These are phyloP conservation scores for Rhizopus stolonifer DNA, from an alignment of 371 early-diverging fungal species.

Conservation along the genomic window DNA sequence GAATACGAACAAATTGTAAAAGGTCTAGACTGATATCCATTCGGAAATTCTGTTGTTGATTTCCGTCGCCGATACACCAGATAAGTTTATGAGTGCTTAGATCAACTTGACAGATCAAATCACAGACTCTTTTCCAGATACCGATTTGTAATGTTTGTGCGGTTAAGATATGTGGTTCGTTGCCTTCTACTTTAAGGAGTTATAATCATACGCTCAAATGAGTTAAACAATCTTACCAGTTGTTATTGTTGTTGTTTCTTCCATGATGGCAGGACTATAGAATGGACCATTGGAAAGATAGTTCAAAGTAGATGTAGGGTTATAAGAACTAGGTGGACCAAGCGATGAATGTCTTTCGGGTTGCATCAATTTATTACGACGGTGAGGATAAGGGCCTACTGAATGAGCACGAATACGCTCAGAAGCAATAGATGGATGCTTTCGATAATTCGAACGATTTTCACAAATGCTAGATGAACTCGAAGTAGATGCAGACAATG, in stretches of 20 bases:
- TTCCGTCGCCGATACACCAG: conserved; percentile 62
- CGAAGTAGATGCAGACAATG: conserved; percentile 27
- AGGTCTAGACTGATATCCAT: conserved; percentile 60
- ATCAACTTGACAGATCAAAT: conserved; percentile 58
- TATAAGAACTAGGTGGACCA: conserved; percentile 15
- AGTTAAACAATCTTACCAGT: too few relatives aligned
- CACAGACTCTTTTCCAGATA: conserved; percentile 70
- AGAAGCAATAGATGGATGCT: conserved; percentile 15
- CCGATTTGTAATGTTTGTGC: conserved; percentile 67
- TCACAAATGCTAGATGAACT: conserved; percentile 29
- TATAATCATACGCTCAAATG: too few relatives aligned
- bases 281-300: background rate
- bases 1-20: conserved; percentile 52
- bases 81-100: conserved; percentile 47
- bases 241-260: conserved; percentile 2
- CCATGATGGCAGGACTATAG: conserved; percentile 4
- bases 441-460: conserved; percentile 9
- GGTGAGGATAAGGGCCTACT: conserved; percentile 37
- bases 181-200: background rate
- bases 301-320: background rate
- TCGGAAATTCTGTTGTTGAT: conserved; percentile 52
- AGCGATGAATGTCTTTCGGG: conserved; percentile 25
- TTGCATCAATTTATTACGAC: conserved; percentile 10
- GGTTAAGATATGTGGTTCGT: conserved; percentile 13
- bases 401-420: conserved; percentile 41